These are phyloP conservation scores for Zymoseptoria brevis DNA, from an alignment of 2,329 filamentous ascomycete genomes.

Conservation along the genomic window DNA sequence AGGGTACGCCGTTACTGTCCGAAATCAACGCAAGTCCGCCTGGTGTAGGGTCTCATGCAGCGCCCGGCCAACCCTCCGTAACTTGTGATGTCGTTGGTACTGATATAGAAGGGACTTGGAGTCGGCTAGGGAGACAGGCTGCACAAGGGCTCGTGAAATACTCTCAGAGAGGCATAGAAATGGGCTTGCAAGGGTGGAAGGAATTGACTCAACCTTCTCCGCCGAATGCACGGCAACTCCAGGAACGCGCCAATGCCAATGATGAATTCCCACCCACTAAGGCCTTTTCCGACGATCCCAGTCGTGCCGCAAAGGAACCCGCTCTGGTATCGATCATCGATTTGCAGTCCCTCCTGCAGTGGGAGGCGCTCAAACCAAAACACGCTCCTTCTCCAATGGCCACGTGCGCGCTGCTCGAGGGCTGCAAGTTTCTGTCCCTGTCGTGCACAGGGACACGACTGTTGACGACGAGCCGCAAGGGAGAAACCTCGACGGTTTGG, in stretches of 20 bases:
- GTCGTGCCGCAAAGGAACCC: conserved; percentile 53
- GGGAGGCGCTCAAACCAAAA: conserved; percentile 44
- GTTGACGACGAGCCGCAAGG: conserved; percentile 73
- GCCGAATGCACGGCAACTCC: conserved; percentile 28
- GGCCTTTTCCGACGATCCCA: conserved; percentile 49
- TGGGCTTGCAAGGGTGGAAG: conserved; percentile 69
- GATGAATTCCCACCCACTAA: conserved; percentile 65
- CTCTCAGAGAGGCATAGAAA: conserved; percentile 48
- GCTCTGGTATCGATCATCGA: conserved; percentile 70
- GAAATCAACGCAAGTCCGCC: conserved; percentile 46
- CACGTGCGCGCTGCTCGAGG: conserved; percentile 63
- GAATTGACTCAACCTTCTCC: conserved; percentile 60
- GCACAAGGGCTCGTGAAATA: conserved; percentile 74
- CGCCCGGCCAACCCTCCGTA: conserved; percentile 59
- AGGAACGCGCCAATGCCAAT: conserved; percentile 15
- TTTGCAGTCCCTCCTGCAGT: conserved; percentile 49
- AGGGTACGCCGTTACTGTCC: conserved; percentile 53
- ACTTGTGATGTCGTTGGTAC: conserved; percentile 66
- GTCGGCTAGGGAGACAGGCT: conserved; percentile 53
- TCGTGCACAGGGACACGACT: conserved; percentile 65
- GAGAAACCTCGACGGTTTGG: conserved; percentile 78
- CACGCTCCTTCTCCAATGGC: conserved; percentile 52
- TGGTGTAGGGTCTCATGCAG: conserved; percentile 51
- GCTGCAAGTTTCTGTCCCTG: conserved; percentile 75
- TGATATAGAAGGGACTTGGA: conserved; percentile 47